A percentile compares a stretch with the other conserved stretches of the same genome.
phyloP scores from a whole-genome alignment of 2,329 filamentous ascomycete species.

The Aspergillus hiratsukae region DNA sequence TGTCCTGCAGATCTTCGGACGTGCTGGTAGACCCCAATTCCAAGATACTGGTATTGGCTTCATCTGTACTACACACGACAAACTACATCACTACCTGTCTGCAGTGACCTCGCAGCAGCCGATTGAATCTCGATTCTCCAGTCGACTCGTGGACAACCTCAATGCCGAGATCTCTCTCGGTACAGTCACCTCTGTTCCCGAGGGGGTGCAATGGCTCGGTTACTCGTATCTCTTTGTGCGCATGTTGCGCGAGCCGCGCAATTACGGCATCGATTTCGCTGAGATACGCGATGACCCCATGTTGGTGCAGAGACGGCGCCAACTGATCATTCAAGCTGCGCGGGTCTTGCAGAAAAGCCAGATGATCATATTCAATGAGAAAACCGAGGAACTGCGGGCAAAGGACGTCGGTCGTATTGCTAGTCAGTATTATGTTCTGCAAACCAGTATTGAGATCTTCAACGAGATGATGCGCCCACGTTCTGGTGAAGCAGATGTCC shows the following conservation, averaged over 20 bases:
- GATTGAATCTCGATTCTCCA: conserved; percentile 94
- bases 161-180: conserved; percentile 93
- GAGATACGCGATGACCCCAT: conserved; percentile 85
- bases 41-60: conserved; percentile 97
- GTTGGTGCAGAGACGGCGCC: conserved; percentile 77
- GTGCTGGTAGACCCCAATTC: conserved; percentile 94
- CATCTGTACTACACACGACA: conserved; percentile 96
- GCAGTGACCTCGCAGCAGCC: conserved; percentile 94
- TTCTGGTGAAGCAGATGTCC: conserved; percentile 82
- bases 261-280: conserved; percentile 92
- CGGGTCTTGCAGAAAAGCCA: conserved; percentile 84
- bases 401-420: conserved; percentile 97
- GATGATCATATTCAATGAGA: conserved; percentile 98
- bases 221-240: conserved; percentile 97
- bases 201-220: conserved; percentile 94
- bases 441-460: conserved; percentile 92
- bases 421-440: conserved; percentile 93
- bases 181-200: conserved; percentile 88
- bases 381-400: conserved; percentile 83
- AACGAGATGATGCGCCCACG: conserved; percentile 87
- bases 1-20: conserved; percentile 96
- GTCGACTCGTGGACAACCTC: conserved; percentile 90
- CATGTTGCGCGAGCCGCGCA: conserved; percentile 86
- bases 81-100: conserved; percentile 81
- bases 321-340: conserved; percentile 84